Evolutionary conservation across 352 stramenopile species (phyloP), one percentile per base, ranked within the genome.

Genomic region (Globisporangium nunn): DNA sequence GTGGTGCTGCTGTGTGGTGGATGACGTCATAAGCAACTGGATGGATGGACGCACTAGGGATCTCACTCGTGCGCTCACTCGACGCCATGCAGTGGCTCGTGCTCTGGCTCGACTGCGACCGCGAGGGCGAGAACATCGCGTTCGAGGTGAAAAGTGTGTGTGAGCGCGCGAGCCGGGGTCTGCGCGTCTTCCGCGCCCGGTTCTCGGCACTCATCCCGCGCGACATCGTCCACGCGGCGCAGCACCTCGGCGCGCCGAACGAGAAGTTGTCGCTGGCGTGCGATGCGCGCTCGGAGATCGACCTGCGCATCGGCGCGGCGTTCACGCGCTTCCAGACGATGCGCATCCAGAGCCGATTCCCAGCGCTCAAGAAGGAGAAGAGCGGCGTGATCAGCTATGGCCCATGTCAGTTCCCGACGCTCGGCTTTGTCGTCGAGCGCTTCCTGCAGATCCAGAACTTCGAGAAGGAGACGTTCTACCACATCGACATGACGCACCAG

Each of bases 81-180:
- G 45, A 4, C 17, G 40, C 54, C 23, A 23, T 23, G 2, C 50
- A 95, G 86, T 93, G 84, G 78, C 82, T 99, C 1, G 78, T 98
- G 35, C 72, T 98, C 35, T 99, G 98, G 98, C 74, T 99, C 28
- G 98, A 99, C 93, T 99, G 97, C 64, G 98, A 99, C 91, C 90
- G 96, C 30, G 98, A 99, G 69, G 97, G 98, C n/a, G 97, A 99
- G 69, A 98, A 98, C 54, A 99, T 99, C 66, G 95, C 90, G 12
- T 98, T 98, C 67, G 97, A 99, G 69, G 88, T 98, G 33, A 96
- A 96, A 43, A 49, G 73, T 35, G 74, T 98, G 6, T 98, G 92
- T 55, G 75, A 85, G 44, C 76, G 71, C 33, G 80, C 70, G 8
- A 96, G 96, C 56, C 58, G 41, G 3, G 67, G 68, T 6, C 58